These are phyloP conservation scores for Calamus simplicifolius DNA, from an alignment of 176 grass and related monocot genomes.

Conservation along the genomic window DNA sequence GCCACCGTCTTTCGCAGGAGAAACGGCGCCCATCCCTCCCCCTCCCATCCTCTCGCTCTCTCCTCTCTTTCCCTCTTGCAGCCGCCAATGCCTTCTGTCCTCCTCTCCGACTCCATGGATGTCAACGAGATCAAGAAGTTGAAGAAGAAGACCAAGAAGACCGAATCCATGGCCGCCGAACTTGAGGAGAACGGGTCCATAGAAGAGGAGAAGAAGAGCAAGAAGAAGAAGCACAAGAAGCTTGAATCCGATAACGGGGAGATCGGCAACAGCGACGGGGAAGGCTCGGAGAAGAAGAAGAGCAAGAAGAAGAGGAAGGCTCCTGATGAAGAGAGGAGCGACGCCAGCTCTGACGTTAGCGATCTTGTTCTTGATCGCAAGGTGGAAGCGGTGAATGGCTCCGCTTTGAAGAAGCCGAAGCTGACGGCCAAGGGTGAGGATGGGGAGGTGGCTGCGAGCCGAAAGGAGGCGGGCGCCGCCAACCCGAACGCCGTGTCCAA, in stretches of 20 bases:
- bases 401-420: constrained; percentile 2
- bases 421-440: neutral
- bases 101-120: too few species aligned
- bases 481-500: constrained; percentile 69
- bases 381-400: neutral
- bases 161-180: neutral
- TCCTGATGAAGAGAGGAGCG: constrained; percentile 28
- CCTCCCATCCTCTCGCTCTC: too few species aligned
- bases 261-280: constrained; percentile 3
- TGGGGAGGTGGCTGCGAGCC: constrained; percentile 8
- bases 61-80: too few species aligned
- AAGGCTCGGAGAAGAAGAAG: constrained; percentile 31
- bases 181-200: too few species aligned
- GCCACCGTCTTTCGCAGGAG: too few species aligned
- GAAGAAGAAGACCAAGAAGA: neutral
- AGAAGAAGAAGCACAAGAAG: constrained; percentile 16
- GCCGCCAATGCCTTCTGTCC: too few species aligned
- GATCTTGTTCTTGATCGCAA: constrained; percentile 8
- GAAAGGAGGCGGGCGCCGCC: constrained; percentile 38
- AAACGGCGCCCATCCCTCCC: too few species aligned
- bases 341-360: constrained; percentile 30
- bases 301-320: constrained; percentile 65
- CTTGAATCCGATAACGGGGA: constrained; percentile 29
- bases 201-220: neutral
- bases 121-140: too few species aligned